phyloP scores from a whole-genome alignment of 1,139 yeast species.

The Blastobotrys arbuscula region DNA sequence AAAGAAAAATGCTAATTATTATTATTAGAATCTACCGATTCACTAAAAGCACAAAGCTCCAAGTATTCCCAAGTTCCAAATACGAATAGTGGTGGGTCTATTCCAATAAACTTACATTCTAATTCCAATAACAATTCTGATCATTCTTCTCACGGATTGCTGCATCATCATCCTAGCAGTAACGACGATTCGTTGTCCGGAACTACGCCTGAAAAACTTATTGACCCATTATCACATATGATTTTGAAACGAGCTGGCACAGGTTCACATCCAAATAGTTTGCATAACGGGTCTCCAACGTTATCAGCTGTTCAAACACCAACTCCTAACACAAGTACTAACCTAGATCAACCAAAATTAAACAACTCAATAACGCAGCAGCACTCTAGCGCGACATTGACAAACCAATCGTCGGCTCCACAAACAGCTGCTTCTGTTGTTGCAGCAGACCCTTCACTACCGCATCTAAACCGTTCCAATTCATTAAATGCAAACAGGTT shows the following conservation, averaged over 20 bases:
- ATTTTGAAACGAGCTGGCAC: constrained; percentile 15
- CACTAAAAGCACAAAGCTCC: constrained; percentile 2
- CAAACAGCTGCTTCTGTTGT: background rate
- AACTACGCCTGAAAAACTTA: background rate
- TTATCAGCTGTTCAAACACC: background rate
- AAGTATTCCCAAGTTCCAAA: constrained; percentile 2
- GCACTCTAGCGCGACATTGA: background rate
- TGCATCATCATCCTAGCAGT: background rate
- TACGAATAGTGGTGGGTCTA: background rate
- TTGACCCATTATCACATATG: constrained; percentile 15
- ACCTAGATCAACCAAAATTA: background rate
- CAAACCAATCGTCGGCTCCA: background rate
- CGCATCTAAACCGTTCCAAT: background rate
- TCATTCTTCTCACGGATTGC: background rate
- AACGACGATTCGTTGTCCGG: background rate
- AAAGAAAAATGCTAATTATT: background rate
- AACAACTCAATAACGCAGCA: constrained; percentile 3
- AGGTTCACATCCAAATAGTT: constrained; percentile 8
- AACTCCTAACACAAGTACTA: background rate
- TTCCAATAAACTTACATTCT: background rate
- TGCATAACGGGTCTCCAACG: constrained; percentile 4
- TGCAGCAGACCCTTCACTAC: background rate
- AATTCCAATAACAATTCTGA: background rate
- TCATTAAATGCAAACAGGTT: constrained; percentile 2
- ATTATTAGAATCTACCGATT: constrained; percentile 10